Percentiles rank a stretch among this genome's conserved stretches.
phyloP scores from a whole-genome alignment of 2,329 filamentous ascomycete species.

The Lecanicillium sp. region DNA sequence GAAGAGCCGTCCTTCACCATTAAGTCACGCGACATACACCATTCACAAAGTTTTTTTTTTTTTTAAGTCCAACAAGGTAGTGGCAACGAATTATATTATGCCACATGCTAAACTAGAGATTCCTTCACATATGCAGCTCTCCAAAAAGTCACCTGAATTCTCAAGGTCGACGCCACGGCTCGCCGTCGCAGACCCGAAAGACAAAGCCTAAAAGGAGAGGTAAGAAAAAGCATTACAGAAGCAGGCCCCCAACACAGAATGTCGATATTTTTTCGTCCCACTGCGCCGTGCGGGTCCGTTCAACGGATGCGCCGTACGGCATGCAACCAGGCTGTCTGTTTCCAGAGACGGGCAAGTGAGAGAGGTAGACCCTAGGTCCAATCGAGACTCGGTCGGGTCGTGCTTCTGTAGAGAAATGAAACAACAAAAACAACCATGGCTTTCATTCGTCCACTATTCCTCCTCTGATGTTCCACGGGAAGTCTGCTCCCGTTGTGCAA shows the following conservation, averaged over 20 bases:
- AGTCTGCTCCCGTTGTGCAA: constrained; percentile 7
- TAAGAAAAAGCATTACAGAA: constrained; percentile 1
- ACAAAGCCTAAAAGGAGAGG: background rate
- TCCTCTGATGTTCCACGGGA: constrained; percentile 6
- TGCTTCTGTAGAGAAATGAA: background rate
- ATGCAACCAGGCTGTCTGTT: constrained; percentile 14
- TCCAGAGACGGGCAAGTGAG: constrained; percentile 12
- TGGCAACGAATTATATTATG: constrained; percentile 6
- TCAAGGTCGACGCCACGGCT: background rate
- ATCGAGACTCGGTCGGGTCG: no score
- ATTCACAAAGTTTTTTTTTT: no score
- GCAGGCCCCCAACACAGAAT: constrained; percentile 2
- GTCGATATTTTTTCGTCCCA: constrained; percentile 4
- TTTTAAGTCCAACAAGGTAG: background rate
- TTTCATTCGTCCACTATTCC: constrained; percentile 9
- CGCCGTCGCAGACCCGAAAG: background rate
- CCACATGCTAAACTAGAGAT: constrained; percentile 11
- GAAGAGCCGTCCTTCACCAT: no score
- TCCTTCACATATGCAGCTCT: constrained; percentile 3
- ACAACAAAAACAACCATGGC: constrained; percentile 3
- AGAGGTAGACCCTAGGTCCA: constrained; percentile 9
- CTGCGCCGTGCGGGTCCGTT: constrained; percentile 12
- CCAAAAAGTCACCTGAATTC: background rate
- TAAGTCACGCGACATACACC: no score
- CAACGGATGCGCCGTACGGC: constrained; percentile 11